A percentile compares a stretch with the other conserved stretches of the same genome.
phyloP scores from a whole-genome alignment of 768 basidiomycete species.

The Tulasnella sp. region DNA sequence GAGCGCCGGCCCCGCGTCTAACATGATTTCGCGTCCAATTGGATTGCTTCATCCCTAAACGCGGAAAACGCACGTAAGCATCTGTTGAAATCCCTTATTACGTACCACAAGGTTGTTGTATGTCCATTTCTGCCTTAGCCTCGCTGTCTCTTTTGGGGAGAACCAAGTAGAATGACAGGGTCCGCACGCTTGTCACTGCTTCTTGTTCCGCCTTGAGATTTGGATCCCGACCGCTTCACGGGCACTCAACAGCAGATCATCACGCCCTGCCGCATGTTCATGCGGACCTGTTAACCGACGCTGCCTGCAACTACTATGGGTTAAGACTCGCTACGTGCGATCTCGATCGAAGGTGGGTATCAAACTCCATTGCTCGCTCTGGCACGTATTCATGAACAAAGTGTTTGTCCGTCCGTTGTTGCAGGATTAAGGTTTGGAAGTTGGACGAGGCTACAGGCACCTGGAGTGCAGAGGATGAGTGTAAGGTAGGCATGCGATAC shows the following conservation, averaged over 20 bases:
- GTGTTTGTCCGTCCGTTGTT: conserved; percentile 27
- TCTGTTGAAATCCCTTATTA: no score
- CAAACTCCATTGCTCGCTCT: conserved; percentile 36
- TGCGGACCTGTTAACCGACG: conserved; percentile 76
- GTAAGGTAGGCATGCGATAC: conserved; percentile 62
- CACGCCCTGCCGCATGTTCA: conserved; percentile 50
- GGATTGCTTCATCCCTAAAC: no score
- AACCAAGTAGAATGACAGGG: no score
- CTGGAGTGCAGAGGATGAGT: conserved; percentile 82
- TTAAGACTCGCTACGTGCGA: conserved; percentile 72
- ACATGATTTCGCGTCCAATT: no score
- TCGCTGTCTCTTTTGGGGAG: no score
- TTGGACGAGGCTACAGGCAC: conserved; percentile 66
- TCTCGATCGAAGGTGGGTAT: conserved; percentile 62
- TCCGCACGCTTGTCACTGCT: neutral
- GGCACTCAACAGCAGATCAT: conserved; percentile 21
- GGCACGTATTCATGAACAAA: conserved; percentile 9
- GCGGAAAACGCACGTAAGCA: no score
- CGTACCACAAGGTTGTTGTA: no score
- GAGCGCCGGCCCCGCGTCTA: no score
- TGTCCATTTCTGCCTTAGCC: no score
- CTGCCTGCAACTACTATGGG: conserved; percentile 79
- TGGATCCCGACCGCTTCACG: conserved; percentile 6
- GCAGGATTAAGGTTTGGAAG: conserved; percentile 82
- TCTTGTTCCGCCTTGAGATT: neutral